A percentile compares a stretch with the other conserved stretches of the same genome.
phyloP scores from a whole-genome alignment of 2,329 filamentous ascomycete genomes.

The Chaetomium sp. region DNA sequence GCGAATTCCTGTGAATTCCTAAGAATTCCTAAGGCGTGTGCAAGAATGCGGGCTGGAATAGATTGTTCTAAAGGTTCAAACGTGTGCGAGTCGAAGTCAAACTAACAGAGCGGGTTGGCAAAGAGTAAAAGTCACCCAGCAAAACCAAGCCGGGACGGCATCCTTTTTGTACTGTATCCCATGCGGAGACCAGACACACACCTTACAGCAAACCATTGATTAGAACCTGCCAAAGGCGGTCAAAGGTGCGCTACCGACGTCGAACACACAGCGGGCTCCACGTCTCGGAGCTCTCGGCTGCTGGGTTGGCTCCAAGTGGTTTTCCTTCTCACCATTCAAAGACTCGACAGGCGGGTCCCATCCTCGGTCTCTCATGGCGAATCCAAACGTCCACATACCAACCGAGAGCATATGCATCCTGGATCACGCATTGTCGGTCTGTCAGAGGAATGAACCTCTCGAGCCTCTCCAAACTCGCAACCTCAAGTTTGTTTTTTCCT shows the following conservation, averaged over 20 bases:
- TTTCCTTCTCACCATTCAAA: constrained; percentile 7
- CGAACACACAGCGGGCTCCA: constrained; percentile 12
- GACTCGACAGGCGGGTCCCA: constrained; percentile 7
- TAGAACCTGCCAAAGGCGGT: constrained; percentile 9
- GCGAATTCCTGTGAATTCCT: neutral
- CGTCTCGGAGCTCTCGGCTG: constrained; percentile 17
- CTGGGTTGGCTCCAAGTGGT: neutral
- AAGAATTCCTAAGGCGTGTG: too few relatives aligned
- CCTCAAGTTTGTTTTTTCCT: too few relatives aligned
- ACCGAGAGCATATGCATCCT: neutral
- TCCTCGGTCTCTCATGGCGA: neutral
- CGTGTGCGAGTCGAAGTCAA: too few relatives aligned
- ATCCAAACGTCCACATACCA: neutral
- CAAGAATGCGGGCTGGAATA: neutral
- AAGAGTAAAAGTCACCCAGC: constrained; percentile 5
- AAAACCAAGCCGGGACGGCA: constrained; percentile 1
- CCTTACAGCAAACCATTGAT: neutral
- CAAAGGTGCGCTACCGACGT: constrained; percentile 3
- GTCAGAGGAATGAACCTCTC: too few relatives aligned
- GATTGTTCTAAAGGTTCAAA: neutral
- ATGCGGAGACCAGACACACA: neutral
- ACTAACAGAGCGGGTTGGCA: neutral
- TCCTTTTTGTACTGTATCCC: constrained; percentile 6
- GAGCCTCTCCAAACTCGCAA: too few relatives aligned
- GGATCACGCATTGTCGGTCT: too few relatives aligned